phyloP scores from a whole-genome alignment of 371 early-diverging fungal genomes.

The Syncephalis fuscata region DNA sequence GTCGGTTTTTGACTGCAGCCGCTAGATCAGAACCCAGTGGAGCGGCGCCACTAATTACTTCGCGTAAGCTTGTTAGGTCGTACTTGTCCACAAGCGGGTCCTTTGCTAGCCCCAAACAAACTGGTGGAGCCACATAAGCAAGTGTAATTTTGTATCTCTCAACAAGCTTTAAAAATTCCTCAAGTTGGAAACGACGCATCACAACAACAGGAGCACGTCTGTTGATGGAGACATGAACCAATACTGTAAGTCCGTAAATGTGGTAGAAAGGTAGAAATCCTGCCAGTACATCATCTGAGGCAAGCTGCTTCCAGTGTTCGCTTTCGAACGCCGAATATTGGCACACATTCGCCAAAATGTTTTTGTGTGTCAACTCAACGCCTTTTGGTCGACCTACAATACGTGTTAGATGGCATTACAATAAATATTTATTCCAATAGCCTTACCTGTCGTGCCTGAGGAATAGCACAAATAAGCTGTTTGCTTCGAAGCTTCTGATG shows the following conservation, averaged over 20 bases:
- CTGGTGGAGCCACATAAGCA: constrained; percentile 64
- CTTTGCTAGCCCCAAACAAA: constrained; percentile 37
- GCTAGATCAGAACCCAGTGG: constrained; percentile 39
- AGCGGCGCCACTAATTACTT: constrained; percentile 61
- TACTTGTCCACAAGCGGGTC: constrained; percentile 44
- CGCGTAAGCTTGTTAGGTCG: constrained; percentile 39
- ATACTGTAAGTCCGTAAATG: constrained; percentile 47
- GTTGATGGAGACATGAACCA: constrained; percentile 15
- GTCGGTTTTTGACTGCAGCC: neutral
- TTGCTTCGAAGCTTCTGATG: constrained; percentile 13
- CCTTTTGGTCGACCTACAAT: constrained; percentile 35
- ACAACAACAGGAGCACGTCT: constrained; percentile 14
- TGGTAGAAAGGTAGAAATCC: constrained; percentile 62
- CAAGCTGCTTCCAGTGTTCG: constrained; percentile 4
- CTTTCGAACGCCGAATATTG: constrained; percentile 26
- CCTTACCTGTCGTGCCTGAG: constrained; percentile 58
- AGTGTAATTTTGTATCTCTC: constrained; percentile 47
- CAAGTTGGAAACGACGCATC: constrained; percentile 40
- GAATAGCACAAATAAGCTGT: constrained; percentile 62
- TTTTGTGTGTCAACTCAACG: constrained; percentile 64
- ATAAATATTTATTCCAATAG: neutral
- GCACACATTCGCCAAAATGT: constrained; percentile 49
- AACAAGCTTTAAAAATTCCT: constrained; percentile 30
- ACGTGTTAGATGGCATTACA: neutral
- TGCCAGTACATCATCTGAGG: neutral